Conservation (phyloP, 805 yeast species). For the Kuraishia ogatae region DNA sequence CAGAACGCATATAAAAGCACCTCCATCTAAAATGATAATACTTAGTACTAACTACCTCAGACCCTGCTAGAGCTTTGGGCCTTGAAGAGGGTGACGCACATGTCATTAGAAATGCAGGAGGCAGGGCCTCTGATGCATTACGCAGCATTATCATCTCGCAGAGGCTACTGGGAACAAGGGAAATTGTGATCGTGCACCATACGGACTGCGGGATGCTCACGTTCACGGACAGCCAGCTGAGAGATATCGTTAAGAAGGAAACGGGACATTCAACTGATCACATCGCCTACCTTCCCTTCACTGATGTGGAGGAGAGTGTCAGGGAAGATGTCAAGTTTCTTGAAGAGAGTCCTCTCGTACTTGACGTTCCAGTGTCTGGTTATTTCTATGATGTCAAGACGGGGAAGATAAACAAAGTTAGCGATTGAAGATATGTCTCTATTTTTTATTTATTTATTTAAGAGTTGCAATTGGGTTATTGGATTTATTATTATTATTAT, state of each 20-base stretch:
- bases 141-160: conserved; percentile 31
- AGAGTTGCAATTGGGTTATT: neutral
- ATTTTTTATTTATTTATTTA: no score
- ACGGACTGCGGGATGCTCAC: conserved; percentile 38
- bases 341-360: conserved; percentile 20
- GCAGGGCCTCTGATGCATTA: conserved; percentile 30
- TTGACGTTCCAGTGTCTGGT: conserved; percentile 29
- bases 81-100: conserved; percentile 32
- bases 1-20: neutral
- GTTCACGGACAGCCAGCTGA: conserved; percentile 22
- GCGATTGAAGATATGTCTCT: no score
- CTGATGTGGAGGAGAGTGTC: conserved; percentile 25
- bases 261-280: conserved; percentile 21
- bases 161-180: conserved; percentile 28
- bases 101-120: conserved; percentile 35
- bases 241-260: conserved; percentile 21
- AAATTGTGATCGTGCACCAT: conserved; percentile 29
- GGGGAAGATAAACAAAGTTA: conserved; percentile 23
- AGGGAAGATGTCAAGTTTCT: conserved; percentile 26
- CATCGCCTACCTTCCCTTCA: conserved; percentile 25
- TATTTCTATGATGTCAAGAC: conserved; percentile 29
- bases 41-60: conserved; percentile 5
- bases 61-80: conserved; percentile 27
- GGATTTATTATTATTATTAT: neutral
- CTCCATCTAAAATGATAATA: no score